Conservation (phyloP, 2,329 filamentous ascomycete species). For the Colletotrichum nymphaeae region DNA sequence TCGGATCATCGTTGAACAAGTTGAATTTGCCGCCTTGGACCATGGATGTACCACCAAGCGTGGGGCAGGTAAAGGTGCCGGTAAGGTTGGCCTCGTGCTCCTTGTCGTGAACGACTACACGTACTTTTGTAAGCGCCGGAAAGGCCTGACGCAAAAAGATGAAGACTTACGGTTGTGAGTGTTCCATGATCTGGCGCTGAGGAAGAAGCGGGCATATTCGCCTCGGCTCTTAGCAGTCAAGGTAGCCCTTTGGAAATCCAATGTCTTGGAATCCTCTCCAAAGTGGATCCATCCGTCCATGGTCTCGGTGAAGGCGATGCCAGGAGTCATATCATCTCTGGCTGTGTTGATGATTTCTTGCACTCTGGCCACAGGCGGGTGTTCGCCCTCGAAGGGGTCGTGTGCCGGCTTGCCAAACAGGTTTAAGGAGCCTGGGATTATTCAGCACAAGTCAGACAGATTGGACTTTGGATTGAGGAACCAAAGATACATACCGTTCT, state of each 20-base stretch:
- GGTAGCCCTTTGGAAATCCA: slow-evolving; percentile 64
- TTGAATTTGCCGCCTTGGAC: slow-evolving; percentile 68
- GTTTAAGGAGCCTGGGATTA: slow-evolving; percentile 54
- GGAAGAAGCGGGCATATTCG: slow-evolving; percentile 68
- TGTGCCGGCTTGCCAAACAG: slow-evolving; percentile 63
- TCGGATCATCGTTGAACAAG: slow-evolving; percentile 66
- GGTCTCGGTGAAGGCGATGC: slow-evolving; percentile 72
- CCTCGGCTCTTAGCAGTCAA: slow-evolving; percentile 62
- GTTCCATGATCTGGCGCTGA: slow-evolving; percentile 67
- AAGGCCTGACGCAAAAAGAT: accelerated
- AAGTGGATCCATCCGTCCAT: slow-evolving; percentile 72
- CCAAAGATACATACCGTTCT: slow-evolving; percentile 39
- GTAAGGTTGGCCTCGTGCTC: slow-evolving; percentile 66
- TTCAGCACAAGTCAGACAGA: no score
- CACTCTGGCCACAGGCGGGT: slow-evolving; percentile 48
- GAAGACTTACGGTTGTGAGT: slow-evolving; percentile 45
- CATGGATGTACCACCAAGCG: slow-evolving; percentile 68
- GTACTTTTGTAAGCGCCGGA: slow-evolving; percentile 35
- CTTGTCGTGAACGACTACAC: slow-evolving; percentile 55
- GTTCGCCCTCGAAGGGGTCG: slow-evolving; percentile 40
- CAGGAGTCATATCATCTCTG: slow-evolving; percentile 55
- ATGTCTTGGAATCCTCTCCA: slow-evolving; percentile 54
- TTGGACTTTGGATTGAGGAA: no score
- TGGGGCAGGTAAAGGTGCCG: slow-evolving; percentile 68
- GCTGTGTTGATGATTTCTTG: slow-evolving; percentile 54